A percentile compares a stretch with the other conserved stretches of the same genome.
phyloP scores from a whole-genome alignment of 441 rosid genomes.

The Dalechampia spathulata region DNA sequence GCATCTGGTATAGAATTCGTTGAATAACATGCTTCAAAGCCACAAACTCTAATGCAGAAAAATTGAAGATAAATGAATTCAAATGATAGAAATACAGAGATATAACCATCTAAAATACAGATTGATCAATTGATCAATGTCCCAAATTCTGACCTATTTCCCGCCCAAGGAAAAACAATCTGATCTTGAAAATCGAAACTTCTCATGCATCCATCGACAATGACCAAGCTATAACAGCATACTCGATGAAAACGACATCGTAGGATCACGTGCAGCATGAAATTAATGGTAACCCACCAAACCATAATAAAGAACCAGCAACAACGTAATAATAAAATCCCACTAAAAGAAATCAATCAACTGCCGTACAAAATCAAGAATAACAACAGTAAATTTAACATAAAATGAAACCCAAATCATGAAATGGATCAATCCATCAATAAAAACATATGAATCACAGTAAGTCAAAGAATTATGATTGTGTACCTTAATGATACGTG shows the following conservation, averaged over 20 bases:
- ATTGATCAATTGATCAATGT: too few species aligned
- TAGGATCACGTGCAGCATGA: too few species aligned
- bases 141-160: too few species aligned
- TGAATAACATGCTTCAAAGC: not conserved
- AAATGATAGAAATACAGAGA: not conserved
- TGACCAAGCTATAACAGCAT: too few species aligned
- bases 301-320: too few species aligned
- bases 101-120: not conserved
- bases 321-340: not conserved
- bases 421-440: too few species aligned
- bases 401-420: not conserved
- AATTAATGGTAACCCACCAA: not conserved
- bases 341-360: not conserved
- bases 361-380: not conserved
- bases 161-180: too few species aligned
- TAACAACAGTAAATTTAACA: too few species aligned
- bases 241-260: not conserved
- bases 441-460: too few species aligned
- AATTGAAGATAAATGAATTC: not conserved
- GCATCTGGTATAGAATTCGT: not conserved
- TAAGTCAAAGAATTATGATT: not conserved
- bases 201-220: not conserved
- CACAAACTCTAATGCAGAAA: not conserved
- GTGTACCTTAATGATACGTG: constrained; percentile 77
- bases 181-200: too few species aligned